Percentiles rank a stretch among this genome's conserved stretches.
These are phyloP conservation scores for Lactifluus subvellereus DNA, from an alignment of 768 basidiomycete genomes.

Conservation along the genomic window DNA sequence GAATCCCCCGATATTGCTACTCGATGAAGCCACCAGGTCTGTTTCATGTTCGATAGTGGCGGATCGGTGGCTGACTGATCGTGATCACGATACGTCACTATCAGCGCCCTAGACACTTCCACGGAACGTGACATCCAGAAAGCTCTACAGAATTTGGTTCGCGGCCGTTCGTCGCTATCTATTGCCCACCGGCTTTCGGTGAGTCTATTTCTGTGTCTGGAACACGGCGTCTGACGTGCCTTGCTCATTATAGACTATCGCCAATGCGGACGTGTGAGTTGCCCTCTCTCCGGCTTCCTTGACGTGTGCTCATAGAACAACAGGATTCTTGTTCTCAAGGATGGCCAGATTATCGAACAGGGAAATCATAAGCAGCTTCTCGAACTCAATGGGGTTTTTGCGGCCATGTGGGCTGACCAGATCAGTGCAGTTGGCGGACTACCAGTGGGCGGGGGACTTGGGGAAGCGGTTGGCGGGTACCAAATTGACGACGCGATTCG, in stretches of 20 bases:
- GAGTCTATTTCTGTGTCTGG: conserved; percentile 11
- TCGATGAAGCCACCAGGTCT: conserved; percentile 72
- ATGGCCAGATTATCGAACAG: conserved; percentile 82
- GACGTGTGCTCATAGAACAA: conserved; percentile 17
- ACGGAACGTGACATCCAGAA: conserved; percentile 89
- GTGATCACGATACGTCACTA: neutral
- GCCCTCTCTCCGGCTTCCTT: neutral
- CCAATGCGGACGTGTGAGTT: conserved; percentile 45
- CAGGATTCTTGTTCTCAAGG: conserved; percentile 86
- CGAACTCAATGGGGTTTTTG: conserved; percentile 64
- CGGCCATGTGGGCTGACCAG: conserved; percentile 87
- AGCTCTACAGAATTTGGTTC: conserved; percentile 72
- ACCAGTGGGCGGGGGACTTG: conserved; percentile 36
- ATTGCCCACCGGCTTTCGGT: conserved; percentile 78
- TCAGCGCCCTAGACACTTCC: conserved; percentile 78
- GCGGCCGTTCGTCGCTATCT: conserved; percentile 66
- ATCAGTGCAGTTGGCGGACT: conserved; percentile 57
- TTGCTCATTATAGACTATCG: conserved; percentile 41
- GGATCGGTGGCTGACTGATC: neutral
- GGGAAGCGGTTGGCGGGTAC: conserved; percentile 43
- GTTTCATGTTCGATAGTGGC: conserved; percentile 9
- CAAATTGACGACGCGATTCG: conserved; percentile 32
- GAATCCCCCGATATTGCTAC: conserved; percentile 74
- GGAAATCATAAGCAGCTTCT: conserved; percentile 77
- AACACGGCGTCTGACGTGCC: conserved; percentile 10